Conservation (phyloP, 2,329 filamentous ascomycete species). For the Sarocladium oryzae region DNA sequence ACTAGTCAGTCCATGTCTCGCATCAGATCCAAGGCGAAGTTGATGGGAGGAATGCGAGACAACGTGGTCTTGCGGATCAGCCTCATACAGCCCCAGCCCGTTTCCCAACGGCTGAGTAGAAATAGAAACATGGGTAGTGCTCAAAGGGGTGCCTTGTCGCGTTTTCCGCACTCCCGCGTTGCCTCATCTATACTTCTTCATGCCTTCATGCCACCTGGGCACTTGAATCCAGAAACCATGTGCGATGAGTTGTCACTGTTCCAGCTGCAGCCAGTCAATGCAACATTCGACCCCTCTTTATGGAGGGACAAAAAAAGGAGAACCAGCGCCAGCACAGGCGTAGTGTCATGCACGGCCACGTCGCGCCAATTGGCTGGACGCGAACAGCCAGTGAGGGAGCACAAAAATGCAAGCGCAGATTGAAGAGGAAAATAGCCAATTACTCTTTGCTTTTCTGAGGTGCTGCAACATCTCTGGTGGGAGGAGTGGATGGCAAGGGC, state of each 20-base stretch:
- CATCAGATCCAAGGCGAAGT: neutral
- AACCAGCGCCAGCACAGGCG: neutral
- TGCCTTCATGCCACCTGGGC: no score
- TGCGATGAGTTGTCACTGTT: slow-evolving; percentile 1
- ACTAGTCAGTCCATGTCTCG: neutral
- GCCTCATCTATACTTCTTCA: neutral
- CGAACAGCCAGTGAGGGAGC: neutral
- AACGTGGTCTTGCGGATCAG: slow-evolving; percentile 1
- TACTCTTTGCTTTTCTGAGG: neutral
- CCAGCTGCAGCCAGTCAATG: slow-evolving; percentile 1
- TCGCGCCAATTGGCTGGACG: slow-evolving; percentile 7
- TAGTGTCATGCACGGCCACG: slow-evolving; percentile 9
- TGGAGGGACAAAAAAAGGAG: no score
- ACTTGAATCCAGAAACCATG: no score
- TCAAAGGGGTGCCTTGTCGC: no score
- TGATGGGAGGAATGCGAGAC: neutral
- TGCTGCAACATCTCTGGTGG: no score
- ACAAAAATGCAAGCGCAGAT: neutral
- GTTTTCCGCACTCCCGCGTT: neutral
- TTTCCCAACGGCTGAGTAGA: no score
- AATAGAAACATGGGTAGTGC: no score
- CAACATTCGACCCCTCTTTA: neutral
- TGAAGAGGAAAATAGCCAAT: neutral
- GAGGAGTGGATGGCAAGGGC: neutral
- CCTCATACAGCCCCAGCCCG: neutral